Evolutionary conservation across 306 rosid species (phyloP), one percentile per base, ranked within the genome.

Genomic region (Trifolium subterraneum): DNA sequence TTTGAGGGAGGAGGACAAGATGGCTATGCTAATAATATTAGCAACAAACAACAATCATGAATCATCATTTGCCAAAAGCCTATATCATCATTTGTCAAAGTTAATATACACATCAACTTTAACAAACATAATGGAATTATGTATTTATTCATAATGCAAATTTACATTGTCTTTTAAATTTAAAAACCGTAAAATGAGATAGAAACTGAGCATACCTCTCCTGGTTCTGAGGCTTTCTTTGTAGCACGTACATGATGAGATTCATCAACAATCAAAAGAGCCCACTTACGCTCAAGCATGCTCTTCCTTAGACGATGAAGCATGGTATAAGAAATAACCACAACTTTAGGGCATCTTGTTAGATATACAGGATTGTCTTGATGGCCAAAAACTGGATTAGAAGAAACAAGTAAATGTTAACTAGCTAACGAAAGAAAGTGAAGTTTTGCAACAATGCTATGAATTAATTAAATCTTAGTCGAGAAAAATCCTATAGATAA

Each of bases 321-420:
- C 98, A 94, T 94, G 50, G 90, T 91, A 76, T 86, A 91, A 75
- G 98, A 94, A 68, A 90, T 91, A 73, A 94, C 98, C 80, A 94
- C 98, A 70, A 89, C 83, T 84, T 68, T 88, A 2, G 97, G 98
- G 68, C 85, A 87, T 75, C 86, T 88, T 54, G 79, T 80, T 75
- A 94, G 84, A 71, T 88, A 44, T 78, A 81, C 81, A 68, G 97
- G 96, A 77, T 94, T 91, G 76, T 91, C 94, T 79, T 66, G 89
- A 74, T 90, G 98, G 58, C 98, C 96, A 80, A 94, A 94, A 71
- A 94, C 96, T 93, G 89, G 80, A 78, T 81, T 50, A 51, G 65
- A 73, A 83, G 59, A 64, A 76, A 71, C 39, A 64, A 18, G 45
- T 18, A 63, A 59, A 78, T 47, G 68, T 50, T 33, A 58, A 56